Evolutionary conservation across 2,329 filamentous ascomycete species (phyloP).

Genomic region (Pleurostoma richardsiae): DNA sequence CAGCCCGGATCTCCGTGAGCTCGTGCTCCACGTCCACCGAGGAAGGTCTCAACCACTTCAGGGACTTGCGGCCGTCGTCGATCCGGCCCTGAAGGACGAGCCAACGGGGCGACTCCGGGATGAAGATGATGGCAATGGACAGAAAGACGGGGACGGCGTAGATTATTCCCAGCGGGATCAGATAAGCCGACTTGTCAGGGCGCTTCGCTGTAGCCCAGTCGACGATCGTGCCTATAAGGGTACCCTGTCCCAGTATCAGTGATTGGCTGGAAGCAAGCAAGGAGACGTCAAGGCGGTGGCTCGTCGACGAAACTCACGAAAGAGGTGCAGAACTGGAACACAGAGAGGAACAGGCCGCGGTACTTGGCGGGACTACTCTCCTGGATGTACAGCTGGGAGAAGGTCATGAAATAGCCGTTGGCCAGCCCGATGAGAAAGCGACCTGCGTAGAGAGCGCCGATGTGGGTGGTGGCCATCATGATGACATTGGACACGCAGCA

Average conservation of each 20-base stretch:
- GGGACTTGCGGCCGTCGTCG: slow-evolving; percentile 24
- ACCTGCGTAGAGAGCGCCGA: slow-evolving; percentile 49
- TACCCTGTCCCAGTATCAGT: slow-evolving; percentile 21
- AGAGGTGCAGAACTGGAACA: slow-evolving; percentile 23
- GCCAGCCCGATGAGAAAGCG: slow-evolving; percentile 50
- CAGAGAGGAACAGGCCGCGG: slow-evolving; percentile 27
- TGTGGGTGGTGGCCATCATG: slow-evolving; percentile 51
- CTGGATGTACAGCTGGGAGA: slow-evolving; percentile 30
- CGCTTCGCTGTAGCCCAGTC: slow-evolving; percentile 27
- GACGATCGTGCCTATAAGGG: slow-evolving; percentile 34
- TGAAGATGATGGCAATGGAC: slow-evolving; percentile 19
- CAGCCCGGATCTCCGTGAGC: slow-evolving; percentile 24
- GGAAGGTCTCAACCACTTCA: slow-evolving; percentile 27
- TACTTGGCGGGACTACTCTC: slow-evolving; percentile 19
- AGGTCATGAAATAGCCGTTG: slow-evolving; percentile 55
- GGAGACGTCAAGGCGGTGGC: slow-evolving; percentile 32
- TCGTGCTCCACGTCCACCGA: slow-evolving; percentile 22
- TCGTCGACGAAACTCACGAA: slow-evolving; percentile 18
- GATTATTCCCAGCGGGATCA: slow-evolving; percentile 23
- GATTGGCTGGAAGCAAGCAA: slow-evolving; percentile 22
- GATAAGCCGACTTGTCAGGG: slow-evolving; percentile 20
- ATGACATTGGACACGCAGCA: slow-evolving; percentile 47
- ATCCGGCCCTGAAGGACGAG: slow-evolving; percentile 18
- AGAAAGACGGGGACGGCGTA: slow-evolving; percentile 21
- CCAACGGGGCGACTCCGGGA: slow-evolving; percentile 26